phyloP scores from a whole-genome alignment of 2,329 filamentous ascomycete species.

The Clathrospora elynae region DNA sequence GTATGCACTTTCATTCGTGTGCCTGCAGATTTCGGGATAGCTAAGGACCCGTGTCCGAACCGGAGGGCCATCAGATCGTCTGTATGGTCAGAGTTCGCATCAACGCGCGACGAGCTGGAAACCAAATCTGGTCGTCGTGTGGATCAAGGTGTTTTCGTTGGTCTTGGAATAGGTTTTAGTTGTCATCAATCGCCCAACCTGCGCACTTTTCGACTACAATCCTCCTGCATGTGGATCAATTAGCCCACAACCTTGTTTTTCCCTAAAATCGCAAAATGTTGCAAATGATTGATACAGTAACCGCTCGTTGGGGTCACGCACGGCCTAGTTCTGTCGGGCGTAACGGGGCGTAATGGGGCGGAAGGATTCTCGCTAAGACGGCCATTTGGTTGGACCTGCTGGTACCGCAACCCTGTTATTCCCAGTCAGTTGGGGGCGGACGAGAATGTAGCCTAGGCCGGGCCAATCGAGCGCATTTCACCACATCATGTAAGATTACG shows the following conservation, averaged over 20 bases:
- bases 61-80: neutral
- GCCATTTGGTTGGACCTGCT: constrained; percentile 13
- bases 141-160: constrained; percentile 5
- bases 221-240: constrained; percentile 10
- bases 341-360: constrained; percentile 25
- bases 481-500: constrained; percentile 34
- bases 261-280: neutral
- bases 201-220: constrained; percentile 7
- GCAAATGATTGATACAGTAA: constrained; percentile 25
- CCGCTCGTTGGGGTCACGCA: constrained; percentile 20
- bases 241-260: constrained; percentile 4
- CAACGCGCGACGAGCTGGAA: constrained; percentile 1
- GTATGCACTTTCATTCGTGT: neutral
- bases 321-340: constrained; percentile 14
- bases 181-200: constrained; percentile 29
- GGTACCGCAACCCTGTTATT: constrained; percentile 15
- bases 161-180: constrained; percentile 11
- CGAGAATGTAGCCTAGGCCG: constrained; percentile 4
- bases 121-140: neutral
- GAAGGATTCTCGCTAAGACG: constrained; percentile 25
- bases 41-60: constrained; percentile 2
- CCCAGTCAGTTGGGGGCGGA: constrained; percentile 19
- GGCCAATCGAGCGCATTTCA: constrained; percentile 20
- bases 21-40: constrained; percentile 1
- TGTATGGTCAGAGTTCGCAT: neutral